A percentile compares a stretch with the other conserved stretches of the same genome.
These are phyloP conservation scores for Samsoniella hepiali DNA, from an alignment of 2,329 filamentous ascomycete genomes.

Conservation along the genomic window DNA sequence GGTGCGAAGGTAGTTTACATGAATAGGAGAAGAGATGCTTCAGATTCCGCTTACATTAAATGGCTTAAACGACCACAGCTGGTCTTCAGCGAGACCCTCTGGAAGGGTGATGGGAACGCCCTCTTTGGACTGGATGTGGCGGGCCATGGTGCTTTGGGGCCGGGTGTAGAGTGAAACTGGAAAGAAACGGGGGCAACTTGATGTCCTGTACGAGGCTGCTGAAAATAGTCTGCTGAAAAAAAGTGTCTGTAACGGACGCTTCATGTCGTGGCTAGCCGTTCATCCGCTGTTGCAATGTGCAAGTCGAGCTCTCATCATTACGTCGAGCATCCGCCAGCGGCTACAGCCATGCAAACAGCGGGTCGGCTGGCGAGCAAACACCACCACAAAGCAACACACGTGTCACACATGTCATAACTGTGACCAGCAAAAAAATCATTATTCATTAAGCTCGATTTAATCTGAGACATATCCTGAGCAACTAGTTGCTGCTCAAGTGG, in stretches of 20 bases:
- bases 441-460: neutral
- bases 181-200: neutral
- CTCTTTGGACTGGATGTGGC: constrained; percentile 20
- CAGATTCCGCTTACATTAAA: constrained; percentile 43
- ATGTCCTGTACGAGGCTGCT: neutral
- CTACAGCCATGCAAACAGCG: neutral
- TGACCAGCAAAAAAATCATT: neutral
- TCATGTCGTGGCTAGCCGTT: neutral
- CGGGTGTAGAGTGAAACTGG: neutral
- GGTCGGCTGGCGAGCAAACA: neutral
- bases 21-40: neutral
- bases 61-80: constrained; percentile 46
- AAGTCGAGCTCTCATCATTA: neutral
- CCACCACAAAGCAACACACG: neutral
- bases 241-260: neutral
- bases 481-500: constrained; percentile 24
- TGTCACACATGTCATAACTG: neutral
- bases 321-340: neutral
- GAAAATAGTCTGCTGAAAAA: neutral
- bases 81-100: constrained; percentile 41
- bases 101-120: constrained; percentile 43
- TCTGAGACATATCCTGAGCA: neutral
- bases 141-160: constrained; percentile 3
- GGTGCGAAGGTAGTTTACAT: too few relatives aligned
- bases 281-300: neutral